Evolutionary conservation across 805 yeast species (phyloP), one percentile per base, ranked within the genome.

Genomic region (Komagataella mondaviorum): DNA sequence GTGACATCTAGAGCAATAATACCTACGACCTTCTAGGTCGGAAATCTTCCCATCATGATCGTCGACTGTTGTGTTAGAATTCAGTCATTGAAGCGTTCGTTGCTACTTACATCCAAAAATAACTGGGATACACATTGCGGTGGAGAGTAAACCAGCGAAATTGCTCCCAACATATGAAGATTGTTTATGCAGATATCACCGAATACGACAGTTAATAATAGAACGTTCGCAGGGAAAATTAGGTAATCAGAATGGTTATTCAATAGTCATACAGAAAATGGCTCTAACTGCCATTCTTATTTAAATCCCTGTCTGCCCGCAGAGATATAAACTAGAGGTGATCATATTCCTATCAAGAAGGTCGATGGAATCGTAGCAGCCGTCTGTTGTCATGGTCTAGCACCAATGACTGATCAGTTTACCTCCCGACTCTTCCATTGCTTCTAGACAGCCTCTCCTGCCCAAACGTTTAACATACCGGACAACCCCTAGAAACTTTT

Each of bases 1-100:
- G 48, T 63, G 65, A 49, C 66, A 63, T 47, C 57, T 50, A 22
- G 60, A 60, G 47, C 66, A 63, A 36, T 55, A 53, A 23, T 57
- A 56, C 4, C 49, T 53, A 30, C 17, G 49, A 6, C 39, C 39
- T 30, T 30, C 39, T 30, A 30, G 39, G 39, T 30, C 39, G 3
- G 39, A 30, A 10, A 30, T 30, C 39, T 30, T 30, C 5, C 39
- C 39, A 30, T 30, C 39, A 10, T 30, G 8, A 30, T 30, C 39
- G 39, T 30, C 39, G 39, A 30, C 39, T 30, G 39, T 6, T 30
- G 10, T 5, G 39, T 30, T 30, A 30, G 39, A 10, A 30, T 7
- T 2, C 14, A 4, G 39, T 14, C 12, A 14, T 30, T 10, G 4
- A 10, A 30, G 12, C 5, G 39, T 8, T 30, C n/a, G 39, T 30